Evolutionary conservation across 306 rosid species (phyloP).

Genomic region (Trifolium dubium): DNA sequence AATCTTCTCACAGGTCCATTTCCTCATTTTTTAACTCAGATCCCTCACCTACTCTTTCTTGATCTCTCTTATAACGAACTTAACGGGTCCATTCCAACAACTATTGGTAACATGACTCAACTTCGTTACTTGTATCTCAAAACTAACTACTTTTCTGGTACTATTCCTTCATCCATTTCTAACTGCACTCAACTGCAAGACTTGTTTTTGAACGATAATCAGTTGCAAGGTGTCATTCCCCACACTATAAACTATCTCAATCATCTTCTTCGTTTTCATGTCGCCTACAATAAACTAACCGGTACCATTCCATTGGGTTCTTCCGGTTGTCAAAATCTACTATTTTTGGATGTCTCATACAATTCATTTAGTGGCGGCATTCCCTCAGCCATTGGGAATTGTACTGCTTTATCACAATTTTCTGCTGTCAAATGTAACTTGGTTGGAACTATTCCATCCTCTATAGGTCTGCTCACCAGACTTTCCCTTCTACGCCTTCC

Average conservation of each 20-base stretch:
- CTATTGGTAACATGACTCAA: slow-evolving; percentile 55
- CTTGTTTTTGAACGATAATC: slow-evolving; percentile 48
- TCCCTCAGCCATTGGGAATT: slow-evolving; percentile 72
- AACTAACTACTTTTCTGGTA: slow-evolving; percentile 53
- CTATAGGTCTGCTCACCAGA: slow-evolving; percentile 57
- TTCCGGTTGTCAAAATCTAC: slow-evolving; percentile 49
- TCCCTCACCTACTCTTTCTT: slow-evolving; percentile 44
- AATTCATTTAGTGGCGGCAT: slow-evolving; percentile 64
- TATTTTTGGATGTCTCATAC: slow-evolving; percentile 57
- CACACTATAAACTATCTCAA: slow-evolving; percentile 54
- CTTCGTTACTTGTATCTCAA: slow-evolving; percentile 44
- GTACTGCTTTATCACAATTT: slow-evolving; percentile 50
- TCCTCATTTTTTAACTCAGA: slow-evolving; percentile 56
- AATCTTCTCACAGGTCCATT: slow-evolving; percentile 57
- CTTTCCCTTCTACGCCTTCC: slow-evolving; percentile 56
- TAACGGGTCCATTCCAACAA: slow-evolving; percentile 65
- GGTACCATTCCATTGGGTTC: slow-evolving; percentile 67
- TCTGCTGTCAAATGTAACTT: slow-evolving; percentile 49
- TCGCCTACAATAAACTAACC: slow-evolving; percentile 49
- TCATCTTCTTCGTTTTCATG: slow-evolving; percentile 44
- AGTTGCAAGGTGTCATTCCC: slow-evolving; percentile 62
- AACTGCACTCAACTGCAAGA: slow-evolving; percentile 59
- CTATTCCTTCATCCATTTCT: slow-evolving; percentile 72
- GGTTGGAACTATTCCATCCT: slow-evolving; percentile 70
- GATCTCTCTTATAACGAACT: slow-evolving; percentile 55